Percentiles rank a stretch among this genome's conserved stretches.
phyloP scores from a whole-genome alignment of 176 grass and related monocot species.

The Triticum urartu region DNA sequence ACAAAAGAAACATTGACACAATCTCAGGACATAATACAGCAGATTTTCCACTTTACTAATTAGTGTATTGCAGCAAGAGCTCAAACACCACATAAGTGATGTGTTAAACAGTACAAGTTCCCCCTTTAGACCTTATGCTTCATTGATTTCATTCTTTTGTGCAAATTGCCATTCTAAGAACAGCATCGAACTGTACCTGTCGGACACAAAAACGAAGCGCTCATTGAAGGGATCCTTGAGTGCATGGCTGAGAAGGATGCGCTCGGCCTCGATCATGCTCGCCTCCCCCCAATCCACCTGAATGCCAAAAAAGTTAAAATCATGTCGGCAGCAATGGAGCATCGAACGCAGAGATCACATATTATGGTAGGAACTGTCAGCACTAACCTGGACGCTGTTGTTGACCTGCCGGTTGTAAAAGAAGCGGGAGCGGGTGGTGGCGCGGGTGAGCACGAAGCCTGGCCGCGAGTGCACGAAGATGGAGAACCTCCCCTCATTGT shows the following conservation, averaged over 20 bases:
- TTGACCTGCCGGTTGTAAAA: constrained; percentile 93
- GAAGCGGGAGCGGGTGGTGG: constrained; percentile 66
- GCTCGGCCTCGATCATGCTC: constrained; percentile 96
- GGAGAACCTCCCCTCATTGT: constrained; percentile 70
- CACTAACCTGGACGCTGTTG: constrained; percentile 78
- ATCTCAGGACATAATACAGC: background rate
- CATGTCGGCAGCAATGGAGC: background rate
- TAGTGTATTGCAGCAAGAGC: background rate
- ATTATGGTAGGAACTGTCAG: background rate
- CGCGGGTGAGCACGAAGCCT: constrained; percentile 83
- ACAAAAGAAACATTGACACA: background rate
- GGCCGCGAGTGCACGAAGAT: constrained; percentile 90
- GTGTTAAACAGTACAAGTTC: too few species aligned
- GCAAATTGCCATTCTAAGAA: background rate
- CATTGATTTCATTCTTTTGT: background rate
- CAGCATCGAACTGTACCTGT: constrained; percentile 52
- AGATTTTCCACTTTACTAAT: background rate
- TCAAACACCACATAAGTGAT: background rate
- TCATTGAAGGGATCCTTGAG: constrained; percentile 76
- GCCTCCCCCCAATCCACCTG: constrained; percentile 98
- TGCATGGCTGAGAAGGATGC: constrained; percentile 75
- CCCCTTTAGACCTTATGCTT: background rate
- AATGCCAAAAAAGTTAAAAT: background rate
- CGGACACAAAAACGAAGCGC: constrained; percentile 91
- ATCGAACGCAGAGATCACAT: background rate